These are phyloP conservation scores for Chondrostereum purpureum DNA, from an alignment of 1,284 basidiomycete genomes.

Conservation along the genomic window DNA sequence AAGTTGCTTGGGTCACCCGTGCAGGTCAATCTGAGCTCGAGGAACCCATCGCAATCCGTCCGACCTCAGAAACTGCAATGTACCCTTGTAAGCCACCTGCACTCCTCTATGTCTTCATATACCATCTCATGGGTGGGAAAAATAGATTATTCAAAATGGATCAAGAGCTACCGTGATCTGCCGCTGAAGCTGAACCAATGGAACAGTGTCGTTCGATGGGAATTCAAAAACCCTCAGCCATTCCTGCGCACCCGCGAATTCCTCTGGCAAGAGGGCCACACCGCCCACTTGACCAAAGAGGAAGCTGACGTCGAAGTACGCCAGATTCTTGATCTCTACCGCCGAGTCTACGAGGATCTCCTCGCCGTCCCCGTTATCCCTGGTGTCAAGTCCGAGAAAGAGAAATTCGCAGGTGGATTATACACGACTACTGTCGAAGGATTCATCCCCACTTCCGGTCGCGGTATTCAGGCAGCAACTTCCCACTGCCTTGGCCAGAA, in stretches of 20 bases:
- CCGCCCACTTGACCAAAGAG: conserved; percentile 82
- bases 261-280: conserved; percentile 99
- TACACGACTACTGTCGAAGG: conserved; percentile 99
- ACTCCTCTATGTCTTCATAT: background rate
- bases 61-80: conserved; percentile 98
- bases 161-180: conserved; percentile 95
- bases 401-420: conserved; percentile 97
- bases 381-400: conserved; percentile 97
- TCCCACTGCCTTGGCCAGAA: conserved; percentile 98
- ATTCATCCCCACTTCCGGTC: conserved; percentile 94
- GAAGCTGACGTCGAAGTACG: conserved; percentile 92
- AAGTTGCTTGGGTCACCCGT: conserved; percentile 98
- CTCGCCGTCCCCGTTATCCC: conserved; percentile 97
- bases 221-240: conserved; percentile 99
- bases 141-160: conserved; percentile 93
- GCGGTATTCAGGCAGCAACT: conserved; percentile 97
- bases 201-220: conserved; percentile 99
- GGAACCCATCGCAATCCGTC: conserved; percentile 96
- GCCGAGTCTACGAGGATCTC: conserved; percentile 93
- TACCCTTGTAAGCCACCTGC: conserved; percentile 71
- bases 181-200: conserved; percentile 98
- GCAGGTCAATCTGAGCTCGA: conserved; percentile 95
- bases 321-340: conserved; percentile 94
- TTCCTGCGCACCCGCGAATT: conserved; percentile 99
- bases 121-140: conserved; percentile 16